These are phyloP conservation scores for Naganishia sp. DNA, from an alignment of 1,284 basidiomycete genomes.

Conservation along the genomic window DNA sequence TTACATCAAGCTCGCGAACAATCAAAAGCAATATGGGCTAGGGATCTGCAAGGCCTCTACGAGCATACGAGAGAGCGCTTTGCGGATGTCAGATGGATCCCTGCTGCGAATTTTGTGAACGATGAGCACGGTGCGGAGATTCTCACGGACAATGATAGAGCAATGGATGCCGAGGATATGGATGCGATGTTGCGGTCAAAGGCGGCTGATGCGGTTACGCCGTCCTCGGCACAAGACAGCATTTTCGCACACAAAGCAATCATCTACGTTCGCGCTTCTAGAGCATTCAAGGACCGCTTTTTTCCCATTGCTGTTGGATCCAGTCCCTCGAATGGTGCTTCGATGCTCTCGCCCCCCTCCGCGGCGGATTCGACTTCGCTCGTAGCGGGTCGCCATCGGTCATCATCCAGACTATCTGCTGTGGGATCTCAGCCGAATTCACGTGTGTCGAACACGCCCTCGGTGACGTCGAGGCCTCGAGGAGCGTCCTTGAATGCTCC, in stretches of 20 bases:
- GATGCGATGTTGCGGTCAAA: constrained; percentile 2
- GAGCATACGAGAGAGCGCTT: constrained; percentile 77
- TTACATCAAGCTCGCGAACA: constrained; percentile 42
- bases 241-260: constrained; percentile 91
- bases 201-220: not conserved
- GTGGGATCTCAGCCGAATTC: too few relatives aligned
- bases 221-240: constrained; percentile 57
- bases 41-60: constrained; percentile 73
- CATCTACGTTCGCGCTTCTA: constrained; percentile 86
- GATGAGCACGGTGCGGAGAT: constrained; percentile 22
- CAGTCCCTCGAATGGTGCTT: constrained; percentile 9
- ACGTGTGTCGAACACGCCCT: too few relatives aligned
- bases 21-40: constrained; percentile 64
- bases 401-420: not conserved
- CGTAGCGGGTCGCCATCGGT: too few relatives aligned
- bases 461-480: too few relatives aligned
- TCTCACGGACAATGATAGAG: not conserved
- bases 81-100: constrained; percentile 83
- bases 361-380: too few relatives aligned
- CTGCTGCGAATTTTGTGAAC: constrained; percentile 59
- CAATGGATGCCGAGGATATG: not conserved
- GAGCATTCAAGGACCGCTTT: constrained; percentile 76
- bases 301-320: constrained; percentile 55
- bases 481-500: too few relatives aligned
- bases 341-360: not conserved